Evolutionary conservation across 2,329 filamentous ascomycete species (phyloP).

Genomic region (Penicillium sp.): DNA sequence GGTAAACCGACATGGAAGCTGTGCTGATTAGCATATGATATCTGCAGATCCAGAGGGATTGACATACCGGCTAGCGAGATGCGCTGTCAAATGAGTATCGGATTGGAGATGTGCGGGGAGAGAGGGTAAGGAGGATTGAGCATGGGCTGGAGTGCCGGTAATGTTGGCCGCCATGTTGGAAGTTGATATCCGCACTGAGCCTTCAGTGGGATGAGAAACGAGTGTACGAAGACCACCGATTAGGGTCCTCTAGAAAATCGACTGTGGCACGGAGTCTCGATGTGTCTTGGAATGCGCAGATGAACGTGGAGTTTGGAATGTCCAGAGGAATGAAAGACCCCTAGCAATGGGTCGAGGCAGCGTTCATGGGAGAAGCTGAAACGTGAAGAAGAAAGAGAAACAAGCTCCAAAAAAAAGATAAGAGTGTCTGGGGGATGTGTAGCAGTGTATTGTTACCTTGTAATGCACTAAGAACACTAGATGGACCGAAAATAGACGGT

Average conservation of each 20-base stretch:
- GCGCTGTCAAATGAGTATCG: slow-evolving; percentile 50
- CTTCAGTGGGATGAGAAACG: slow-evolving; percentile 4
- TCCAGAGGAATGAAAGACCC: slow-evolving; percentile 14
- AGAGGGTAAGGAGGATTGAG: slow-evolving; percentile 78
- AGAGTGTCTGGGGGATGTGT: neutral
- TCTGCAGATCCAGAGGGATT: neutral
- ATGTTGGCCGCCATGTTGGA: slow-evolving; percentile 39
- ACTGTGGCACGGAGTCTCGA: slow-evolving; percentile 6
- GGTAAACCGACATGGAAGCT: slow-evolving; percentile 90
- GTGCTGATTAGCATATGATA: slow-evolving; percentile 9
- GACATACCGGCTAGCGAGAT: slow-evolving; percentile 48
- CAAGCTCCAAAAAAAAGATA: slow-evolving; percentile 4
- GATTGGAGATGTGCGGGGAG: slow-evolving; percentile 66
- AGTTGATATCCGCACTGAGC: slow-evolving; percentile 4
- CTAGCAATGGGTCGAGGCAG: slow-evolving; percentile 10
- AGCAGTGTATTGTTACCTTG: neutral
- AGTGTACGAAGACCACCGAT: slow-evolving; percentile 6
- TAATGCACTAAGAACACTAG: slow-evolving; percentile 10
- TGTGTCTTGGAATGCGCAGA: slow-evolving; percentile 8
- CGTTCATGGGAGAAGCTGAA: neutral
- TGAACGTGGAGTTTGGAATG: slow-evolving; percentile 18
- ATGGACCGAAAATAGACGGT: neutral
- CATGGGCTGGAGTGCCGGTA: slow-evolving; percentile 56
- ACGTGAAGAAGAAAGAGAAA: slow-evolving; percentile 1
- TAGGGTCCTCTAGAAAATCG: slow-evolving; percentile 1